These are phyloP conservation scores for Stachybotrys elegans DNA, from an alignment of 2,329 filamentous ascomycete species.

Conservation along the genomic window DNA sequence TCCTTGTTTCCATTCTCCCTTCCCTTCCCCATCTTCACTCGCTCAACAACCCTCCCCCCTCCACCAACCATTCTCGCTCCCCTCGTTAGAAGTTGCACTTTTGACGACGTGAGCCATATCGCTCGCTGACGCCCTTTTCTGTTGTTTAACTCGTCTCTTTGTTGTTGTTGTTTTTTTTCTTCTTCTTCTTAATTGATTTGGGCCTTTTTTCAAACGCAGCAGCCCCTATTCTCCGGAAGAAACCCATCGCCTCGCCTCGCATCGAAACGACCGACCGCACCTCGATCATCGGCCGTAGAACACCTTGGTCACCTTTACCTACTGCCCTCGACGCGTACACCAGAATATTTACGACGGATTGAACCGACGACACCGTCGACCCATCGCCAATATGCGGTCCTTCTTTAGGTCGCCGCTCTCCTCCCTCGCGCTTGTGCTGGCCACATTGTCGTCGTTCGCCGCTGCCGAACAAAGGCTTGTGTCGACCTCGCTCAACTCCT, in stretches of 20 bases:
- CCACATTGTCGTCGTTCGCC: slow-evolving; percentile 39
- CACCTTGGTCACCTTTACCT: too few relatives aligned
- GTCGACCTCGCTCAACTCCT: slow-evolving; percentile 79
- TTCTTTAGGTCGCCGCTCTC: slow-evolving; percentile 38
- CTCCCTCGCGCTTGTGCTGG: slow-evolving; percentile 33
- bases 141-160: background rate
- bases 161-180: slow-evolving; percentile 4
- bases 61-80: too few relatives aligned
- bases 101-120: too few relatives aligned
- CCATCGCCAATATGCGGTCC: slow-evolving; percentile 38
- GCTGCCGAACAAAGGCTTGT: slow-evolving; percentile 64
- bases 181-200: slow-evolving; percentile 6
- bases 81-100: too few relatives aligned
- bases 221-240: background rate
- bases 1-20: background rate
- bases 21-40: background rate
- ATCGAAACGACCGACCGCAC: background rate
- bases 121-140: too few relatives aligned
- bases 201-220: slow-evolving; percentile 1
- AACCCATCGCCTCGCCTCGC: background rate
- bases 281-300: slow-evolving; percentile 42
- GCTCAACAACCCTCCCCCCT: too few relatives aligned
- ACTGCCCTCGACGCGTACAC: too few relatives aligned
- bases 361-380: background rate
- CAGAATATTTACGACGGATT: too few relatives aligned